Evolutionary conservation across 2,329 filamentous ascomycete species (phyloP).

Genomic region (Septoria petroselini): DNA sequence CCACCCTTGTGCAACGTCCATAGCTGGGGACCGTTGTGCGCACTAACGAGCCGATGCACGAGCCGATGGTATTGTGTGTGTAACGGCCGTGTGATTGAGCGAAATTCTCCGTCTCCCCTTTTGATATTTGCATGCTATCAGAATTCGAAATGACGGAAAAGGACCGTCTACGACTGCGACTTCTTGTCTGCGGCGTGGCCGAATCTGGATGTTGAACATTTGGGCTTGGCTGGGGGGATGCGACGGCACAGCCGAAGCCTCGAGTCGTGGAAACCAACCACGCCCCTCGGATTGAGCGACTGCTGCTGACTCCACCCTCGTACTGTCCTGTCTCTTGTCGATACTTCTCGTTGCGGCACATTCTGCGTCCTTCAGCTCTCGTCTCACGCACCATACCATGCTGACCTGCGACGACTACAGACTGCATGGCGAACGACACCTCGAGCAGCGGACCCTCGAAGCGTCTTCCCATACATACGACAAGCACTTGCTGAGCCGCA

Average conservation of each 20-base stretch:
- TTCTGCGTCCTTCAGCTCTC: conserved; percentile 4
- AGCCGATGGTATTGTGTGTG: no score
- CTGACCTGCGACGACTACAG: conserved; percentile 37
- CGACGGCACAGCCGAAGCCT: conserved; percentile 21
- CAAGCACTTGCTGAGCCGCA: conserved; percentile 60
- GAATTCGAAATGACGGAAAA: no score
- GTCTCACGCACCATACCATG: conserved; percentile 13
- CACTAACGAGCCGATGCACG: no score
- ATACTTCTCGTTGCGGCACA: background rate
- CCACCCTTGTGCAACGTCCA: no score
- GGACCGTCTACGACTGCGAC: no score
- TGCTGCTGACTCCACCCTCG: conserved; percentile 6
- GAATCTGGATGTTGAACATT: conserved; percentile 11
- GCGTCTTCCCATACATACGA: conserved; percentile 62
- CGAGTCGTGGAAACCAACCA: conserved; percentile 15
- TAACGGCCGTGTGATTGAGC: no score
- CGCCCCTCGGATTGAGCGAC: conserved; percentile 8
- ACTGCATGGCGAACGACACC: conserved; percentile 58
- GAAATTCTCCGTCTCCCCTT: no score
- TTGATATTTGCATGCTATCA: no score
- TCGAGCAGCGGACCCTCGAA: conserved; percentile 57
- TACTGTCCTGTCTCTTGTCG: conserved; percentile 4
- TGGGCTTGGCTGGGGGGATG: conserved; percentile 14
- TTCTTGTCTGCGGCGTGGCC: conserved; percentile 2
- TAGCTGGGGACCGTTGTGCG: no score